Base-by-base conservation (phyloP, 2,329 filamentous ascomycete species). In the Monilinia polystroma region DNA sequence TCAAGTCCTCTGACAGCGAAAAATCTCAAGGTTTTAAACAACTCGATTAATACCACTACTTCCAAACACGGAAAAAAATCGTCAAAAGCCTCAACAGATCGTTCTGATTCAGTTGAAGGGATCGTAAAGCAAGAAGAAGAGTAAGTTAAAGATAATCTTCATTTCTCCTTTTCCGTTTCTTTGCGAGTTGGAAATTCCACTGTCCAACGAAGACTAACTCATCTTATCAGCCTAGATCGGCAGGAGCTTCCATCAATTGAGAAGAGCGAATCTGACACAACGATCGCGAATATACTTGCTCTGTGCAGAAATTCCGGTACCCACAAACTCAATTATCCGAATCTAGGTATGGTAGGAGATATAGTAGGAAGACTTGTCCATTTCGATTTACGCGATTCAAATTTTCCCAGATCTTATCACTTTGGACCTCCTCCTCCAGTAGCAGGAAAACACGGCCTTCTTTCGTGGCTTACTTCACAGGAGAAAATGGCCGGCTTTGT, bases 391-490 rank as follows among this genome's bases (percentile, higher is more conserved):
- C 32, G 8, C 45, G 58, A 51, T 18, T 29, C 29, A n/a, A 26
- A 18, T 23, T 47, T 38, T 23, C 45, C 16, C 10, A 12, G n/a
- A 26, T 26, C 47, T 51, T 45, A 51, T 20, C n/a, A 23, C 29
- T 51, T 51, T 38, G 58, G 32, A 18, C 45, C 58, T 26, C 58
- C n/a, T 26, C 57, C n/a, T 26, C 58, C 58, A 51, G 58, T 51
- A 38, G 58, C 58, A 26, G 58, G 58, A 51, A 38, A 35, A 18
- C 11, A 60, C 29, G 45, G 58, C 20, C 58, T 60, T 3, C 58
- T 60, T 38, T 60, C 58, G 45, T 60, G 20, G 45, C 58, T 60
- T 12, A 60, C 58, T 23, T 51, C 14, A 14, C 58, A 60, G 45
- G 58, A 60, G 20, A 51, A 51, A 60, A 60, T 60, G 58, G 58